Base-by-base conservation (phyloP, 2,329 filamentous ascomycete species). In the Phaeosphaeria sp. region DNA sequence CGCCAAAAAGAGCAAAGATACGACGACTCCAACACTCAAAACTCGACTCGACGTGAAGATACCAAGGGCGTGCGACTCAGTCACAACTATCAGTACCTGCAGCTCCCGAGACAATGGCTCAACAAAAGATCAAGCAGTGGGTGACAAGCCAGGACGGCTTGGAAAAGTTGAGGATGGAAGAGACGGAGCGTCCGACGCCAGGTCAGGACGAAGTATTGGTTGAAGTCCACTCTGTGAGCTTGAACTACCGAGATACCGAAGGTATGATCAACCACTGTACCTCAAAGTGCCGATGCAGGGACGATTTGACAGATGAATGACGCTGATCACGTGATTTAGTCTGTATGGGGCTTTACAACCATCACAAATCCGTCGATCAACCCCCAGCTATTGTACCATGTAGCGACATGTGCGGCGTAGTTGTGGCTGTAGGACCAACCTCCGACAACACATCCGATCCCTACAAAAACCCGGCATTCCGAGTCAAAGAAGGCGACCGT, bases 361-460 rank as follows among this genome's bases (percentile, higher is more conserved):
- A 91, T 74, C 87, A 90, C 78, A 82, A 83, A 64, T 81, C 82
- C 3, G 77, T 86, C 46, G 77, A 57, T 60, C 73, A 52, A 52
- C 75, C 52, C 58, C 80, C 54, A 66, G 64, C 71, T 2, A 64
- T 90, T 13, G 85, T 91, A 1, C 88, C 88, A 1, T 89, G 86
- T 74, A 89, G 87, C 21, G 89, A 92, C 74, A 90, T 89, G 82
- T 89, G 87, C 75, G 89, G 89, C 46, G 81, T 81, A 9, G 79
- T 91, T 46, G 77, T 85, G 1, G 73, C 81, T 15, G 66, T 84
- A 27, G 84, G 85, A 33, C 69, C 69, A 21, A 48, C 51, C 1
- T 71, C 80, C 18, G 79, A 77, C 1, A 57, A 67, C 42, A 74
- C 78, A 6, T 77, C 75, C 2, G 64, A 72, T 43, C 77, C 78